Base-by-base conservation (phyloP, 495 filamentous ascomycete genomes). In the Cairneyella variabilis region DNA sequence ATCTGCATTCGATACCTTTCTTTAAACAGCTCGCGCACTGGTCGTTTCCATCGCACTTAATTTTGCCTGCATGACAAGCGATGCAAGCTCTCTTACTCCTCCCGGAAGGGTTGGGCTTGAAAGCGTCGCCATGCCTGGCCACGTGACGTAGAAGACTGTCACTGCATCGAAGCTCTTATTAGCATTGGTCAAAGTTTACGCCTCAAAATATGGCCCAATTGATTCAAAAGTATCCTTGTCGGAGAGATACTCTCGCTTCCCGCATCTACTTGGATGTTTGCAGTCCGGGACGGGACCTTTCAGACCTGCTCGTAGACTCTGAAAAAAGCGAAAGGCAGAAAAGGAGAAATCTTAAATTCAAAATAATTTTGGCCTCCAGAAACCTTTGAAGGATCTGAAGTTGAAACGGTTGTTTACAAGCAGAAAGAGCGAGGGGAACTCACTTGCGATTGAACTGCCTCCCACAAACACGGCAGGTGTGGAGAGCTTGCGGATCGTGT, bases 401-500 rank as follows among this genome's bases (percentile, higher is more conserved):
- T n/a, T n/a, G n/a, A n/a, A n/a, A n/a, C n/a, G n/a, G n/a, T n/a
- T n/a, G n/a, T n/a, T n/a, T n/a, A n/a, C n/a, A n/a, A n/a, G n/a
- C n/a, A n/a, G n/a, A n/a, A n/a, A n/a, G n/a, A n/a, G n/a, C n/a
- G n/a, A n/a, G n/a, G n/a, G n/a, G n/a, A n/a, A n/a, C 59, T 39
- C 18, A 61, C 64, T 51, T 65, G 25, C 65, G 60, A 50, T 53
- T 64, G 28, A 67, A 67, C 14, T 52, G 46, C 32, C 56, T 48
- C n/a, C 47, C 42, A 26, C 65, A 67, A 9, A 62, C 41, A 18
- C 54, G 30, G 43, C 65, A 67, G 3, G 51, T 32, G 17, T 53
- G 55, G 1, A 40, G 12, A 21, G 23, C 45, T 11, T 40, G 37
- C 8, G 53, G 38, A 20, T 51, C 37, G 28, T 69, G 66, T 27